A percentile compares a stretch with the other conserved stretches of the same genome.
Conservation (phyloP, 2,329 filamentous ascomycete species). For the Fusarium protoensiforme region DNA sequence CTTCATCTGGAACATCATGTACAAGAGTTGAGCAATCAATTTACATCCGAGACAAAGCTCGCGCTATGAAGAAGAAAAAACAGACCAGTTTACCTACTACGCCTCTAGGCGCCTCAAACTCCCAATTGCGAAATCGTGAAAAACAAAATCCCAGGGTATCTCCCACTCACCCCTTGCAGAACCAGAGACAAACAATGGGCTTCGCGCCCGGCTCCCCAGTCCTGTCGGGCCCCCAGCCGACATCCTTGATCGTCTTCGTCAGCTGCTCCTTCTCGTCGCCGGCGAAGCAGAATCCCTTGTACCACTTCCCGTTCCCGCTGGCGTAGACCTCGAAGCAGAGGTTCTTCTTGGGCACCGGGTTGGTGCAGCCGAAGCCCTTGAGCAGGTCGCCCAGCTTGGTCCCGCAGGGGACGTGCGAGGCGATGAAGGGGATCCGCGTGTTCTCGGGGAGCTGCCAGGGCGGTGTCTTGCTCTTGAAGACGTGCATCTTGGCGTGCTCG, state of each 20-base stretch:
- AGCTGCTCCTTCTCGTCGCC: constrained; percentile 62
- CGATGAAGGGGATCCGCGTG: constrained; percentile 58
- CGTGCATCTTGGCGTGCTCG: constrained; percentile 69
- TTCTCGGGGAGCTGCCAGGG: constrained; percentile 64
- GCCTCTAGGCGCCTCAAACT: not conserved
- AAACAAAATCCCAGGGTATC: not conserved
- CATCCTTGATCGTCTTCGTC: constrained; percentile 61
- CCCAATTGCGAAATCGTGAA: not conserved
- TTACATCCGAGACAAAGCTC: not conserved
- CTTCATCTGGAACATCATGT: not conserved
- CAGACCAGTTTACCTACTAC: not conserved
- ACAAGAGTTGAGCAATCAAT: not conserved
- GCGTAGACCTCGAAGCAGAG: constrained; percentile 66
- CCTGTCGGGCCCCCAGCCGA: constrained; percentile 68
- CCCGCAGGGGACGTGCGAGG: constrained; percentile 63
- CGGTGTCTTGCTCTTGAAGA: constrained; percentile 61
- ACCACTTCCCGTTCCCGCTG: constrained; percentile 68
- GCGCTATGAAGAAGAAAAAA: not conserved
- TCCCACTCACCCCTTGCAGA: constrained; percentile 61
- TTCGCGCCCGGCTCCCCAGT: constrained; percentile 60
- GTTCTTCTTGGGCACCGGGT: constrained; percentile 63
- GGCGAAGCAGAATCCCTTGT: constrained; percentile 62
- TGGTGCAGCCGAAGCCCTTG: constrained; percentile 66
- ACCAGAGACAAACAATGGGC: constrained; percentile 70
- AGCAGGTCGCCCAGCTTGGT: constrained; percentile 68